Conservation (phyloP, 306 rosid species). For the Arachis stenosperma region DNA sequence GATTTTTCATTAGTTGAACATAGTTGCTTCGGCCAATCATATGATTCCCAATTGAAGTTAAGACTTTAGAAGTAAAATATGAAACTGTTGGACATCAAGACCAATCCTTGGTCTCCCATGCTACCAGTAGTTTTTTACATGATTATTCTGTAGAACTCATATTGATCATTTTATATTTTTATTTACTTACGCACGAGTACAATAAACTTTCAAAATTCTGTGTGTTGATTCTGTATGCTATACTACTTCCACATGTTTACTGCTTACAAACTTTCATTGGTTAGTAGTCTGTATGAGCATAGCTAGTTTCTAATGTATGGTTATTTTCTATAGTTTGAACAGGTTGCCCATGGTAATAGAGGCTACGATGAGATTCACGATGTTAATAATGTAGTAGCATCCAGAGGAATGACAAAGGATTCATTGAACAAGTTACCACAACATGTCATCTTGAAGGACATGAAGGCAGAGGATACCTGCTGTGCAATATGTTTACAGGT, state of each 20-base stretch:
- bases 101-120: background rate
- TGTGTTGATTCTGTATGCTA: conserved; percentile 14
- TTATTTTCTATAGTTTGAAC: conserved; percentile 44
- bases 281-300: background rate
- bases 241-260: conserved; percentile 10
- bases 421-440: conserved; percentile 61
- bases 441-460: conserved; percentile 56
- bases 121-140: conserved; percentile 1
- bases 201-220: conserved; percentile 1
- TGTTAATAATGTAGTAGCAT: conserved; percentile 49
- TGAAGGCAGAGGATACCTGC: conserved; percentile 49
- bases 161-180: background rate
- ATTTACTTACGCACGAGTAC: background rate
- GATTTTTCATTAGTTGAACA: too few relatives aligned
- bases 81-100: too few relatives aligned
- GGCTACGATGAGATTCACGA: conserved; percentile 57
- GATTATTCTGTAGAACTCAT: conserved; percentile 7
- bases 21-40: too few relatives aligned
- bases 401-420: conserved; percentile 67
- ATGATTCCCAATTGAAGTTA: too few relatives aligned
- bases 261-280: conserved; percentile 16
- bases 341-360: conserved; percentile 52
- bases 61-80: too few relatives aligned
- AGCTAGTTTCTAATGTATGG: conserved; percentile 20
- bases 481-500: conserved; percentile 89